Evolutionary conservation across 2,329 filamentous ascomycete species (phyloP).

Genomic region (Gaeumannomyces tritici): DNA sequence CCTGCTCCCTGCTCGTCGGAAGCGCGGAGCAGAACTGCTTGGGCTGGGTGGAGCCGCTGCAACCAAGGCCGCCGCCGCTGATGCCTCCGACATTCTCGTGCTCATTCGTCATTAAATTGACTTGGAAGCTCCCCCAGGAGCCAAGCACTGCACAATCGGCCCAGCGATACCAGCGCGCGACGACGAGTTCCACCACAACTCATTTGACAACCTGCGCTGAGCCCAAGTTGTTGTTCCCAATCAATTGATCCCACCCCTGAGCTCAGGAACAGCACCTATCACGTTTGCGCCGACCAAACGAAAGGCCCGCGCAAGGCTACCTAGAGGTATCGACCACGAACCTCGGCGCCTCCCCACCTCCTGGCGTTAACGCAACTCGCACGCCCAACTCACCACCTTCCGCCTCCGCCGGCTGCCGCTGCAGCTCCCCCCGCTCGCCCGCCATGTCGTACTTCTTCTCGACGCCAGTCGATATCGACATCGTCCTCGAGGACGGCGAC

Average conservation of each 20-base stretch:
- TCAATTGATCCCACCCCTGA: background rate
- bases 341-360: background rate
- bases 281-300: conserved; percentile 13
- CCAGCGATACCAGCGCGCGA: too few species aligned
- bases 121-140: background rate
- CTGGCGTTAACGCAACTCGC: background rate
- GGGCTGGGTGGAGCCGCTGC: background rate
- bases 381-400: background rate
- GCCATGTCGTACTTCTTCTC: conserved; percentile 96
- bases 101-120: background rate
- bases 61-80: background rate
- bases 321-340: too few species aligned
- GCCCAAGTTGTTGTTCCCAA: too few species aligned
- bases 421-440: background rate
- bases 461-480: conserved; percentile 96
- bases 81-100: too few species aligned
- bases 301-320: background rate
- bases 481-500: conserved; percentile 92
- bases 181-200: too few species aligned
- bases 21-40: background rate
- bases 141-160: background rate
- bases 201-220: too few species aligned
- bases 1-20: background rate
- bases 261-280: background rate
- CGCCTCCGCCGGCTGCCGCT: background rate